Evolutionary conservation across 768 basidiomycete species (phyloP), one percentile per base, ranked within the genome.

Genomic region (Chalciporus sphaerocephalus): DNA sequence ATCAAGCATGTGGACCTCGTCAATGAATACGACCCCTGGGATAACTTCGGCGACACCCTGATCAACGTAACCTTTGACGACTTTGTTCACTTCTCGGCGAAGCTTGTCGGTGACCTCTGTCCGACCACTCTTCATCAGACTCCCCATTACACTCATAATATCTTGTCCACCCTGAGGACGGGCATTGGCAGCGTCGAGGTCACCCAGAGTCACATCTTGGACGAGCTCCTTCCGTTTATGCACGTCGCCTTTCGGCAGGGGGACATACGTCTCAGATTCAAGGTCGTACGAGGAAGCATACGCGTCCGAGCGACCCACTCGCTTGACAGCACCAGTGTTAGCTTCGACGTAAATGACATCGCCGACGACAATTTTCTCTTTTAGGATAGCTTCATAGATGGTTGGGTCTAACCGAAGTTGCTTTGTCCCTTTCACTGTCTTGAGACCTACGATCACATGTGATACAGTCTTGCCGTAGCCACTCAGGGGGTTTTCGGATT

Each of bases 1-100:
- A 65, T 99, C 96, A 49, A 99, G 83, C 95, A 98, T 98, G 70
- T 99, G 96, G 18, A 98, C 95, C 80, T 99, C 96, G 63, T 98
- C 96, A 50, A 99, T 94, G 67, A 99, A 99, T 12, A 98, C 85
- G 4, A 99, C 95, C 4, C 96, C 96, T 8, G 96, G 96, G 2
- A 99, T 87, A 18, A 98, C 83, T 69, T 99, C 96, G 10, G 96
- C 96, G 3, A 98, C 92, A 24, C 95, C 95, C 65, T 98, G 94
- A 59, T 98, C 95, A 27, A 98, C 95, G 62, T 98, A 97, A 27
- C 88, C 80, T 67, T 96, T 89, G 28, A 98, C 96, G 25, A 97
- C 90, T 64, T 94, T 94, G 75, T 98, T 95, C 44, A 98, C 94
- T 67, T 99, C 95, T 51, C 83, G 75, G 45, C 95, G 75, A 40